Percentiles rank a stretch among this genome's conserved stretches.
phyloP scores from a whole-genome alignment of 1,139 yeast species.

The Kodamaea sp. region DNA sequence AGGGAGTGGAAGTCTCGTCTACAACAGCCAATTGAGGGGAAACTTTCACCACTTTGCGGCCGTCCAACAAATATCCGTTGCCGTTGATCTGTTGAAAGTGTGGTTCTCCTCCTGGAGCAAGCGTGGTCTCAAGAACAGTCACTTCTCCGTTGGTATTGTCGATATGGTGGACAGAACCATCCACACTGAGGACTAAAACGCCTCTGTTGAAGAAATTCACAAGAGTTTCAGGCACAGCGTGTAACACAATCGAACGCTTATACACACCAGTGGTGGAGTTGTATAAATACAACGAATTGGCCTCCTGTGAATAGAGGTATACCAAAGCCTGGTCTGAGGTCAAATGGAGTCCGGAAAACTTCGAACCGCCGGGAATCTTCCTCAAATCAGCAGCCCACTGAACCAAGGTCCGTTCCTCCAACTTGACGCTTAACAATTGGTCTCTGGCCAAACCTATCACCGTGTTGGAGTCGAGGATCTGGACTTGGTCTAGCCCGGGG shows the following conservation, averaged over 20 bases:
- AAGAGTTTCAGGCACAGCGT: slow-evolving; percentile 14
- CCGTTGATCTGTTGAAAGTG: slow-evolving; percentile 15
- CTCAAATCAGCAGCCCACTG: slow-evolving; percentile 24
- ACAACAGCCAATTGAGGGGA: slow-evolving; percentile 9
- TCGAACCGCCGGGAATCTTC: background rate
- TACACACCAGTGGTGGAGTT: slow-evolving; percentile 22
- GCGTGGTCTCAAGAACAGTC: background rate
- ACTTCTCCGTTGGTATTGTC: slow-evolving; percentile 6
- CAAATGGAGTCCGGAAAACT: slow-evolving; percentile 11
- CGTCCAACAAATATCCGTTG: slow-evolving; percentile 16
- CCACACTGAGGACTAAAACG: slow-evolving; percentile 19
- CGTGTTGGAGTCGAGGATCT: slow-evolving; percentile 19
- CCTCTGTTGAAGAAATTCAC: slow-evolving; percentile 20
- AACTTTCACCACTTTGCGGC: slow-evolving; percentile 10
- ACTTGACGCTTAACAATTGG: slow-evolving; percentile 28
- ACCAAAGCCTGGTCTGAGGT: slow-evolving; percentile 13
- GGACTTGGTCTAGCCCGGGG: slow-evolving; percentile 16
- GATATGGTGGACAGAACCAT: slow-evolving; percentile 14
- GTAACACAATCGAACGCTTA: slow-evolving; percentile 14
- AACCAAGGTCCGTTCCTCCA: slow-evolving; percentile 8
- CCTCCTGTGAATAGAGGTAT: slow-evolving; percentile 16
- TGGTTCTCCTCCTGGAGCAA: slow-evolving; percentile 1
- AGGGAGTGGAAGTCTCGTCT: slow-evolving; percentile 3
- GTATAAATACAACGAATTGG: slow-evolving; percentile 17
- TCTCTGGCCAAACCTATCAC: slow-evolving; percentile 30